Base-by-base conservation (phyloP, 140 eudicot species). In the Bidens hawaiensis region DNA sequence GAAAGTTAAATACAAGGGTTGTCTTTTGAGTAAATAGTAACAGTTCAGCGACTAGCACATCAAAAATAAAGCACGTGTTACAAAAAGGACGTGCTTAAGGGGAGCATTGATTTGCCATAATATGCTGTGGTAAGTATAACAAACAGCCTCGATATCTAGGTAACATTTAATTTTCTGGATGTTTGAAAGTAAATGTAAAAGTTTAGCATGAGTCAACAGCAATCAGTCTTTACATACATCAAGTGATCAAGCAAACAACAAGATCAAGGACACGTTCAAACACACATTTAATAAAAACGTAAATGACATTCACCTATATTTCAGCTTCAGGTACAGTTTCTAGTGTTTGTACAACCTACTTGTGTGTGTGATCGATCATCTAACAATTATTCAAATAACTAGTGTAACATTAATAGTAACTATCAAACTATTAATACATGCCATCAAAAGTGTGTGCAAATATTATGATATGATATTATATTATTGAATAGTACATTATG, bases 181-280 rank as follows among this genome's bases (percentile, higher is more conserved):
- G 22, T 54, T 54, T 26, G 12, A 14, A 26, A 0, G 40, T 14
- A 25, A 26, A 6, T 6, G 41, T 22, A 14, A 15, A 24, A 14
- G 22, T 54, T 6, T 27, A 27, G 7, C 61, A 54, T 5, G 22
- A 53, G n/a, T 53, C 60, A 25, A 22, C 60, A 25, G 9, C 4
- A 11, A 10, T 51, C 58, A 51, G 17, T 51, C 34, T 22, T 51
- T 25, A 0, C 17, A 51, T 51, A 21, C 54, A 47, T 7, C 33
- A 50, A 23, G 31, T 31, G 23, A 47, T 7, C 33, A 50, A 23
- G 31, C 57, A 50, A 50, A 50, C 57, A 50, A 50, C 57, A 50
- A 50, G 57, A 50, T 1, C 1, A 50, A 50, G n/a, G 57, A 17
- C 8, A 24, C 23, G 57, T 13, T 8, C 23, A 17, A 9, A 23